A percentile compares a stretch with the other conserved stretches of the same genome.
phyloP scores from a whole-genome alignment of 306 rosid genomes.

The Albizia julibrissin region DNA sequence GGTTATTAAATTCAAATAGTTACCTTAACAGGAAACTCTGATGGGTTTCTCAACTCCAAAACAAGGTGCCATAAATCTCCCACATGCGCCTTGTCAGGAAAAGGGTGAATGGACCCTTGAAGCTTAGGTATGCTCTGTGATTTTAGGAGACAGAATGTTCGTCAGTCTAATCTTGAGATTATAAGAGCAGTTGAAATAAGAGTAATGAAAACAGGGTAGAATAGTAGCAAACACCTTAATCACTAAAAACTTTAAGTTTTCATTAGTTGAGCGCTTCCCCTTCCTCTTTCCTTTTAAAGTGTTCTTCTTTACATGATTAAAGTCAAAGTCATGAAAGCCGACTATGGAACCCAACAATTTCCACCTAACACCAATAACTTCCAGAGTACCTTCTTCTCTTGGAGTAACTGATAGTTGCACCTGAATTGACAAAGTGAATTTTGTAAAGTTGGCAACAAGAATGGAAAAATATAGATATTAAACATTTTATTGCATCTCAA shows the following conservation, averaged over 20 bases:
- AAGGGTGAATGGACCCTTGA: conserved; percentile 65
- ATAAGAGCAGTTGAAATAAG: background rate
- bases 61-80: conserved; percentile 79
- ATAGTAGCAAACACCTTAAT: conserved; percentile 63
- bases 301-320: conserved; percentile 57
- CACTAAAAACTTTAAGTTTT: conserved; percentile 76
- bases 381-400: conserved; percentile 69
- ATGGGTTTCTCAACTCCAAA: conserved; percentile 82
- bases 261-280: conserved; percentile 42
- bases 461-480: background rate
- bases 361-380: conserved; percentile 88
- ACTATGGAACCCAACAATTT: conserved; percentile 73
- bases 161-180: conserved; percentile 28
- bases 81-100: conserved; percentile 72
- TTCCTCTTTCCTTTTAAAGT: conserved; percentile 58
- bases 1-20: conserved; percentile 23
- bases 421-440: conserved; percentile 45
- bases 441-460: conserved; percentile 22
- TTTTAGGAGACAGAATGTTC: conserved; percentile 24
- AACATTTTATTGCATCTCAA: background rate
- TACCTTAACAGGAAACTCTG: conserved; percentile 83
- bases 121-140: conserved; percentile 88
- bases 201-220: conserved; percentile 16
- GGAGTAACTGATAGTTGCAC: conserved; percentile 92
- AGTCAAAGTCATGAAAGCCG: conserved; percentile 80